Evolutionary conservation across 2,329 filamentous ascomycete genomes (phyloP).

Genomic region (Parafenestella ontariensis): DNA sequence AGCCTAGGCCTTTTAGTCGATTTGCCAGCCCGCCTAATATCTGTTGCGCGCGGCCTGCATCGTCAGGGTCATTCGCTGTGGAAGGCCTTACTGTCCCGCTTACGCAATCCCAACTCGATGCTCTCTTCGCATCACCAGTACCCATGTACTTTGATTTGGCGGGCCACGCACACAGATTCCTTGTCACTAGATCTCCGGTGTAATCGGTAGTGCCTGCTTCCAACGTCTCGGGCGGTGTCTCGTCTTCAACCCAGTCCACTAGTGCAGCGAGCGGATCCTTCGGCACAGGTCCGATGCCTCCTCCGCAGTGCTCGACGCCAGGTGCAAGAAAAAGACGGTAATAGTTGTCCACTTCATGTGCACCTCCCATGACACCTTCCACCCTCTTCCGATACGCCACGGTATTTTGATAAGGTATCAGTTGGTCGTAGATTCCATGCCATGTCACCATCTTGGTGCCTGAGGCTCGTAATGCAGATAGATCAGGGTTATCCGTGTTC

Average conservation of each 20-base stretch:
- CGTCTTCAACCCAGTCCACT: constrained; percentile 40
- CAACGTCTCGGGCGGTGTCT: constrained; percentile 30
- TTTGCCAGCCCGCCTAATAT: constrained; percentile 26
- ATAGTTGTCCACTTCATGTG: constrained; percentile 32
- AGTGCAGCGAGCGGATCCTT: constrained; percentile 27
- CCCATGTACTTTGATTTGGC: constrained; percentile 26
- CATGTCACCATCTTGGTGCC: constrained; percentile 38
- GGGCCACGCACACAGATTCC: constrained; percentile 30
- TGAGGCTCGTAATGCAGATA: constrained; percentile 28
- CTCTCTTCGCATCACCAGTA: constrained; percentile 22
- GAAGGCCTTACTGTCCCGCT: constrained; percentile 25
- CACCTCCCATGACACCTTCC: constrained; percentile 33
- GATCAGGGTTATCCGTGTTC: constrained; percentile 30
- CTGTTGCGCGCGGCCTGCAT: constrained; percentile 14
- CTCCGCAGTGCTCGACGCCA: constrained; percentile 34
- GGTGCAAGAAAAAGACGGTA: constrained; percentile 43
- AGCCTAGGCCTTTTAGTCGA: constrained; percentile 24
- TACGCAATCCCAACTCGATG: constrained; percentile 33
- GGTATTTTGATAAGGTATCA: constrained; percentile 36
- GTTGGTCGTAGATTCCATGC: constrained; percentile 36
- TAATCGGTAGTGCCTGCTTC: constrained; percentile 23
- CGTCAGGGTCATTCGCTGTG: constrained; percentile 1
- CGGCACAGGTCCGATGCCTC: constrained; percentile 26
- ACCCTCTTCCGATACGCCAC: constrained; percentile 31
- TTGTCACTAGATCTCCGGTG: constrained; percentile 25